phyloP scores from a whole-genome alignment of 2,329 filamentous ascomycete species.

The Curvularia lunata region DNA sequence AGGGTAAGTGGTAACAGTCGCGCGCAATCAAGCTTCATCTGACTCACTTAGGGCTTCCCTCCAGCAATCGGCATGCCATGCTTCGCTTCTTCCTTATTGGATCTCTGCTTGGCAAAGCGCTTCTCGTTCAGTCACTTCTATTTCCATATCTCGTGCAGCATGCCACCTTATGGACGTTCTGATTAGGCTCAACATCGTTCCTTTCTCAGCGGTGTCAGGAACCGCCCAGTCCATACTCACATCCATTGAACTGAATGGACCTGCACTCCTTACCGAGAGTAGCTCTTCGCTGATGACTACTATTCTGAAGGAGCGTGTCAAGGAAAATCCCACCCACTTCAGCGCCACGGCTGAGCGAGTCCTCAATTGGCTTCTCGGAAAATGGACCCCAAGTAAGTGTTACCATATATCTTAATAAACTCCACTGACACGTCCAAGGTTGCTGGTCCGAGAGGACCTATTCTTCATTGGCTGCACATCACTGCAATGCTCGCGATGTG shows the following conservation, averaged over 20 bases:
- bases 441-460: conserved; percentile 67
- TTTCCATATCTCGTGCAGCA: conserved; percentile 75
- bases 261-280: conserved; percentile 78
- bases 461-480: conserved; percentile 67
- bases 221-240: conserved; percentile 75
- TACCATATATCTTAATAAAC: background rate
- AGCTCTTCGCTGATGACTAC: conserved; percentile 75
- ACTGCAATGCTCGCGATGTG: conserved; percentile 70
- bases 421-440: conserved; percentile 37
- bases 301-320: conserved; percentile 69
- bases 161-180: conserved; percentile 75
- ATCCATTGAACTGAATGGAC: conserved; percentile 81
- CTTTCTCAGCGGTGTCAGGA: conserved; percentile 70
- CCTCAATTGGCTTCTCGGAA: conserved; percentile 79
- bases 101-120: conserved; percentile 77
- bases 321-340: conserved; percentile 71
- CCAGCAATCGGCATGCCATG: conserved; percentile 32
- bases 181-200: conserved; percentile 68
- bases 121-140: conserved; percentile 71
- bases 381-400: conserved; percentile 78
- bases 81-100: conserved; percentile 63
- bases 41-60: conserved; percentile 37
- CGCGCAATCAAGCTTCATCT: conserved; percentile 3
- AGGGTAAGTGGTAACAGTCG: conserved; percentile 62
- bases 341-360: conserved; percentile 72